phyloP scores from a whole-genome alignment of 2,329 filamentous ascomycete species.

The Salinomyces thailandicus region DNA sequence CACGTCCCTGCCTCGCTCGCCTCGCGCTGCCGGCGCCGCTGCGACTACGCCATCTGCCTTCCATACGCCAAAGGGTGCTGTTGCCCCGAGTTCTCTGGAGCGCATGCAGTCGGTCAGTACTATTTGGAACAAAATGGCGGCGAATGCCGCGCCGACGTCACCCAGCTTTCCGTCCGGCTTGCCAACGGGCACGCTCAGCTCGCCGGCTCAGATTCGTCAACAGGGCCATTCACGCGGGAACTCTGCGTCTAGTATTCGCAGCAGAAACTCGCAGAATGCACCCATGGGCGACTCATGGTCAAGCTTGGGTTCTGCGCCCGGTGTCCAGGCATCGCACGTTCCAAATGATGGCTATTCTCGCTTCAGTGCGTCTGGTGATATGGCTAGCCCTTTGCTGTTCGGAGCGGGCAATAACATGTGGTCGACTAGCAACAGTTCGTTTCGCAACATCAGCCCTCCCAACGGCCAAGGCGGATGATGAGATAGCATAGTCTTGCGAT shows the following conservation, averaged over 20 bases:
- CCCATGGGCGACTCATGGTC: conserved; percentile 19
- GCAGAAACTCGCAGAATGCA: conserved; percentile 20
- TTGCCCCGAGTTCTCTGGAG: conserved; percentile 7
- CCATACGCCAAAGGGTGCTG: conserved; percentile 4
- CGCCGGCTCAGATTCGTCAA: conserved; percentile 10
- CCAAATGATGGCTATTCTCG: conserved; percentile 7
- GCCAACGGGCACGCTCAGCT: conserved; percentile 19
- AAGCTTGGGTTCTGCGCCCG: conserved; percentile 11
- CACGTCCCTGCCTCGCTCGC: conserved; percentile 7
- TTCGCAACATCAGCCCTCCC: conserved; percentile 11
- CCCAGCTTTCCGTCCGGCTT: conserved; percentile 27
- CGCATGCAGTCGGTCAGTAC: conserved; percentile 22
- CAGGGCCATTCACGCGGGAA: conserved; percentile 33
- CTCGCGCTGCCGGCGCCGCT: conserved; percentile 4
- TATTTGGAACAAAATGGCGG: conserved; percentile 18
- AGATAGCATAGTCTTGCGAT: too few relatives aligned
- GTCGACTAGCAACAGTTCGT: conserved; percentile 15
- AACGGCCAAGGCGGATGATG: conserved; percentile 16
- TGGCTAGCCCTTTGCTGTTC: conserved; percentile 34
- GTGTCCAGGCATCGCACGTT: conserved; percentile 7
- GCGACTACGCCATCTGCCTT: conserved; percentile 3
- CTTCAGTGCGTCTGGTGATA: conserved; percentile 21
- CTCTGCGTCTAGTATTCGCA: conserved; percentile 33
- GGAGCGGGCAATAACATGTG: conserved; percentile 29
- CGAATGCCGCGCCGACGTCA: conserved; percentile 7